phyloP scores from a whole-genome alignment of 1,284 basidiomycete genomes.

The Meira nashicola region DNA sequence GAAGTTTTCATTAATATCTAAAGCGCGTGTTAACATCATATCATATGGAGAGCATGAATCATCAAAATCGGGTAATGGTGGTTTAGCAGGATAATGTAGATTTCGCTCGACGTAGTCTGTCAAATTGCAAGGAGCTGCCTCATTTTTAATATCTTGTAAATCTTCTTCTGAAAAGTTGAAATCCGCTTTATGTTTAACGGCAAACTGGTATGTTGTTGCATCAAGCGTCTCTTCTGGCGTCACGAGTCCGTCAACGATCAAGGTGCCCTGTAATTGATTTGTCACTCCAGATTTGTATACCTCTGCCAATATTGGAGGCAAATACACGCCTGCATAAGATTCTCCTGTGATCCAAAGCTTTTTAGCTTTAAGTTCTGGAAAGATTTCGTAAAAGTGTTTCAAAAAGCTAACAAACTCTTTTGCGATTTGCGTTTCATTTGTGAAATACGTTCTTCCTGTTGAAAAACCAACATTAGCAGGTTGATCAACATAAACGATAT shows the following conservation, averaged over 20 bases:
- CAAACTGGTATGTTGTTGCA: conserved; percentile 7
- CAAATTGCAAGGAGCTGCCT: conserved; percentile 32
- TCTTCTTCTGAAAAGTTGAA: conserved; percentile 17
- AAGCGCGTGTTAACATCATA: not conserved
- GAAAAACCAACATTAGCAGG: not conserved
- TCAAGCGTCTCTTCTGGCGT: not conserved
- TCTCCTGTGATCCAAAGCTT: not conserved
- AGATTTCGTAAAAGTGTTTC: not conserved
- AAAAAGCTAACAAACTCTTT: not conserved
- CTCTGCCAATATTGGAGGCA: not conserved
- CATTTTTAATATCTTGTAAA: conserved; percentile 20
- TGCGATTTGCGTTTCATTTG: not conserved
- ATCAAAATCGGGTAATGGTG: conserved; percentile 10
- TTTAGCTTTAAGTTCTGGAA: not conserved
- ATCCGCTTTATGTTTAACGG: conserved; percentile 3
- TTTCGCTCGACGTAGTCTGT: conserved; percentile 30
- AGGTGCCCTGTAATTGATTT: conserved; percentile 29
- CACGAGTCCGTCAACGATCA: not conserved
- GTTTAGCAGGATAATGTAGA: conserved; percentile 40
- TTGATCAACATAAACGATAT: not conserved
- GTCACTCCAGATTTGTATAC: not conserved
- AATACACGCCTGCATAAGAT: not conserved
- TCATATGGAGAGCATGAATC: conserved; percentile 11
- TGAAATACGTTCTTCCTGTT: not conserved
- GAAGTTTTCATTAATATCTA: conserved; percentile 25